Evolutionary conservation across 2,329 filamentous ascomycete genomes (phyloP), one percentile per base, ranked within the genome.

Genomic region (Trichoderma sp.): DNA sequence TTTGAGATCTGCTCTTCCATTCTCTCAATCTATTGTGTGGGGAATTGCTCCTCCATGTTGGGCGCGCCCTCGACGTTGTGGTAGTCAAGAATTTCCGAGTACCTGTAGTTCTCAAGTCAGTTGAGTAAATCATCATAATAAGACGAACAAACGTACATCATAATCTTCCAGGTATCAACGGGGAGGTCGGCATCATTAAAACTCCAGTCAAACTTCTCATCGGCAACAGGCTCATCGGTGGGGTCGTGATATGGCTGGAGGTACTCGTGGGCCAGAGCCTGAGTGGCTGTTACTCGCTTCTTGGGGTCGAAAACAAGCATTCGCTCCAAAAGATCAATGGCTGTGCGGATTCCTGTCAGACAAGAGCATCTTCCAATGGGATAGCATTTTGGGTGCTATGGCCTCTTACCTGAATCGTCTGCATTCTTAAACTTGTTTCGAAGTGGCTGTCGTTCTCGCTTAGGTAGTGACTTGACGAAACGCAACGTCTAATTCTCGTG

Each of bases 101-200:
- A 98, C 94, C 95, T 97, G 80, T 34, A 70, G 26, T 43, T 68
- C 24, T 15, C n/a, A n/a, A 6, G 53, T 71, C 15, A 65, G 68
- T 6, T 15, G 26, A 6, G 24, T 3, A 47, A 18, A 4, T 8
- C 8, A 56, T 21, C 32, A 21, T 3, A 11, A 34, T 7, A n/a
- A 14, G 18, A 4, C 14, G 18, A 7, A 21, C 7, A 14, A 26
- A 82, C 92, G 80, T 87, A 97, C 96, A 99, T 99, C 96, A 98
- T 99, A 81, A 99, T 98, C 86, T 99, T 99, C 96, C 96, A 99
- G n/a, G 95, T 97, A 80, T 99, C 96, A 65, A 98, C 95, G 1
- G 96, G 95, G 71, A 99, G 86, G 80, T 99, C 96, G 62, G 95
- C 96, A 78, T 99, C 96, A 82, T 98, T 98, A 85, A 99, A 99